Base-by-base conservation (phyloP, 176 grass and related monocot species). In the Oryza glaberrima region DNA sequence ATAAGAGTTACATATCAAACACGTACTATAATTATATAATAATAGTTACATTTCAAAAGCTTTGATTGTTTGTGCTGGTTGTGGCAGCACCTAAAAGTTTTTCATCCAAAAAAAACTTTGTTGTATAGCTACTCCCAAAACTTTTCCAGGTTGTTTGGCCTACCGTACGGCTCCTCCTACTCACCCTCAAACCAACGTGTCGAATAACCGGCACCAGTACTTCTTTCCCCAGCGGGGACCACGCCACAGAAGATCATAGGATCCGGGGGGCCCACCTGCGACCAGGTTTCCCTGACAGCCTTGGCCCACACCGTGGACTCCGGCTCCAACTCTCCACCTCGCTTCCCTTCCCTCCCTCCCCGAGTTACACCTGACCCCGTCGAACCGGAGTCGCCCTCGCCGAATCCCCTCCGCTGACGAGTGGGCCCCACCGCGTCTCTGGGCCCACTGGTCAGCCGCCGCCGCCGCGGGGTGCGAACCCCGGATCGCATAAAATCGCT, bases 401-500 rank as follows among this genome's bases (percentile, higher is more conserved):
- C 9, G 15, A 77, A 60, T 67, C 47, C 13, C n/a, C 49, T 9
- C 4, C 17, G 2, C 77, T 73, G 84, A 74, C 44, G 11, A 0
- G 6, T 12, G 22, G 85, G 85, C 3, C 80, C 28, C 30, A 32
- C 40, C 70, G 11, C 6, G 1, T 3, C 0, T 0, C 0, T 41
- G 52, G 51, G 0, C 75, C 74, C 75, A 35, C 44, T 4, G 16
- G 19, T 49, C 86, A 88, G n/a, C 36, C 36, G 36, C 6, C 36
- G 5, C 36, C 36, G 36, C 0, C 35, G 25, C 1, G 58, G 26
- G 7, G 56, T n/a, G 32, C 71, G 66, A 84, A 32, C 30, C 30
- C 72, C 45, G 38, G 82, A 65, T 34, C 44, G 63, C 38, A 77
- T 77, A 84, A 84, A 49, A 69, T 40, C 64, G 64, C 16, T 84